phyloP scores from a whole-genome alignment of 768 basidiomycete genomes.

The Kondoa subrosea region DNA sequence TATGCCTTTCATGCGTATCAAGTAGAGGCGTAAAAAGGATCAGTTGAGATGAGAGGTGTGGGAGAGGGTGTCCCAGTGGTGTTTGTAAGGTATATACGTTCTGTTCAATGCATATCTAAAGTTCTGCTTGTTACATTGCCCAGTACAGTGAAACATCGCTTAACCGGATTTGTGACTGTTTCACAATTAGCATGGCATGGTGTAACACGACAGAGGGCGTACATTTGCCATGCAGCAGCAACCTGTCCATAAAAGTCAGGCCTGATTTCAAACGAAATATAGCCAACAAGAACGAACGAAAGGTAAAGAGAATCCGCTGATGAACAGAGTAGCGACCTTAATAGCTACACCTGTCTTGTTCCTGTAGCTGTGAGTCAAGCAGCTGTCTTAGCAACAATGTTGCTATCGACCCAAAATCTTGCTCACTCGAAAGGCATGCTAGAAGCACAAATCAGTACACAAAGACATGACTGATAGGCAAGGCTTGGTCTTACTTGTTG shows the following conservation, averaged over 20 bases:
- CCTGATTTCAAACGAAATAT: background rate
- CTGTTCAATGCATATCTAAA: too few relatives aligned
- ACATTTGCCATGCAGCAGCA: background rate
- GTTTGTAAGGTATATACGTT: too few relatives aligned
- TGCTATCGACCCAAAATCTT: background rate
- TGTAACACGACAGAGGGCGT: background rate
- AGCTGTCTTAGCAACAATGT: background rate
- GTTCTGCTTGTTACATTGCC: too few relatives aligned
- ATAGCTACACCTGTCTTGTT: conserved; percentile 10
- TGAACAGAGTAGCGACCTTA: conserved; percentile 14
- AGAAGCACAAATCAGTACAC: background rate
- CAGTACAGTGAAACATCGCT: too few relatives aligned
- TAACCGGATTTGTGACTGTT: background rate
- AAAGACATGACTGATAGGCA: background rate
- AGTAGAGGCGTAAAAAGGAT: too few relatives aligned
- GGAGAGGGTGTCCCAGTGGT: too few relatives aligned
- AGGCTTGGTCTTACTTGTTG: background rate
- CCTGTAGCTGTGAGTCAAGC: conserved; percentile 3
- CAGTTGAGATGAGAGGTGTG: too few relatives aligned
- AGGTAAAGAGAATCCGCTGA: conserved; percentile 13
- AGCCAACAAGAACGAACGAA: conserved; percentile 3
- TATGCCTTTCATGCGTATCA: conserved; percentile 38
- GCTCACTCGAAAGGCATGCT: background rate
- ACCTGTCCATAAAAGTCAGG: background rate
- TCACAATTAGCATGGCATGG: background rate